Evolutionary conservation across 352 stramenopile genomes (phyloP), one percentile per base, ranked within the genome.

Genomic region (Globisporangium takayamanum): DNA sequence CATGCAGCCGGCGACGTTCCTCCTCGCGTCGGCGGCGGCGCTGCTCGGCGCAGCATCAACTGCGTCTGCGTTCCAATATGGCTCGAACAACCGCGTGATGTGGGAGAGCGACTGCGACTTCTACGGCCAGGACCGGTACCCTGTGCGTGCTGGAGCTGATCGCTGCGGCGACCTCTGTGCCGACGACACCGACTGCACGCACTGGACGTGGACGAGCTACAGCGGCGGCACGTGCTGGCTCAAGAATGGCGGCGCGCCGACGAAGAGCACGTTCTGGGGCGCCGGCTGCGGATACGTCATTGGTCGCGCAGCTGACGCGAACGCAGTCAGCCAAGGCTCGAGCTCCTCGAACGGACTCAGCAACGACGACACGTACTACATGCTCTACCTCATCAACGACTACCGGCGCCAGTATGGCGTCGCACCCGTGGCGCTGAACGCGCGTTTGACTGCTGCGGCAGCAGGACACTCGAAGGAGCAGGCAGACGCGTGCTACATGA

Each of bases 141-240:
- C 53, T 1, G 47, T 63, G 48, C 25, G 12, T 14, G 60, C 22
- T 26, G 54, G 54, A 11, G 42, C 18, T n/a, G 54, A 59, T 2
- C 12, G n/a, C 20, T 60, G 46, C 46, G 55, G 46, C 18, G 55
- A 54, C 22, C 45, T 54, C 11, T 82, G 73, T 30, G 63, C 53
- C 0, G 57, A 74, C 46, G 58, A 75, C 41, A 44, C 28, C 5
- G 6, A 61, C 16, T 82, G 73, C 64, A 69, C 68, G 18, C 73
- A 79, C 61, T 82, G 73, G 73, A 80, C 74, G 18, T 88, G 78
- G 76, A 75, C 60, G 16, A 72, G 74, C 58, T 69, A 76, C 57
- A 70, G 64, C 36, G 72, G 71, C 8, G 76, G 78, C 26, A 84
- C 74, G 12, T 89, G 79, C 64, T 86, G 63, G 62, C 68, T 89